A percentile compares a stretch with the other conserved stretches of the same genome.
Conservation (phyloP, 177 flowering plant species). For the Vitis hybrid region DNA sequence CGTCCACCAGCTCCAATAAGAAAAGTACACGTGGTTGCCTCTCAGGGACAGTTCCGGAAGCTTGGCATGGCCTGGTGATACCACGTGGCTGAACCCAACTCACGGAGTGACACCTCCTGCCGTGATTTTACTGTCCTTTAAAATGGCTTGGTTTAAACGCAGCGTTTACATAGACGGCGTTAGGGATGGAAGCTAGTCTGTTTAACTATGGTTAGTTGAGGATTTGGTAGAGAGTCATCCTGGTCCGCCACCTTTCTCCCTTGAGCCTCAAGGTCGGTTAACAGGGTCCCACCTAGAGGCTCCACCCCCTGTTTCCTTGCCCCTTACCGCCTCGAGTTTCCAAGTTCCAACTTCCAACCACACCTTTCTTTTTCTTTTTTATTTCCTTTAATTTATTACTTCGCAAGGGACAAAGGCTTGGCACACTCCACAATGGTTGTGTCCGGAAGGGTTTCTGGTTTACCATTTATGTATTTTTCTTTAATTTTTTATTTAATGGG, state of each 20-base stretch:
- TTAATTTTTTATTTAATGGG: no score
- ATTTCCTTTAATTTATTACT: no score
- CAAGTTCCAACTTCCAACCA: no score
- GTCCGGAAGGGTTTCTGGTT: no score
- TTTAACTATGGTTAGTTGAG: slow-evolving; percentile 14
- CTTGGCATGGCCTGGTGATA: slow-evolving; percentile 4
- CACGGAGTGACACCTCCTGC: background rate
- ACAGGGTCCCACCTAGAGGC: background rate
- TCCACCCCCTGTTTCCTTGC: no score
- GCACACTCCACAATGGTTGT: no score
- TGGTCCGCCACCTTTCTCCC: background rate
- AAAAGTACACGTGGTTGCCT: slow-evolving; percentile 6
- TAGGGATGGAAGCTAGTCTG: background rate
- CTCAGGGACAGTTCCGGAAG: background rate
- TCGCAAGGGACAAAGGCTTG: no score
- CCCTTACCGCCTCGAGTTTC: no score
- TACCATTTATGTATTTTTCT: no score
- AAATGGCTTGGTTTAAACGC: no score
- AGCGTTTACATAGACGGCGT: slow-evolving; percentile 5
- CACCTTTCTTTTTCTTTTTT: no score
- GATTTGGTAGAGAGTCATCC: slow-evolving; percentile 5
- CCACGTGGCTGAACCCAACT: slow-evolving; percentile 9
- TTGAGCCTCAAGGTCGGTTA: background rate
- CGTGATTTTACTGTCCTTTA: background rate
- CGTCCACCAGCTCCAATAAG: slow-evolving; percentile 2